phyloP scores from a whole-genome alignment of 306 rosid species.

The Clitoria ternatea region DNA sequence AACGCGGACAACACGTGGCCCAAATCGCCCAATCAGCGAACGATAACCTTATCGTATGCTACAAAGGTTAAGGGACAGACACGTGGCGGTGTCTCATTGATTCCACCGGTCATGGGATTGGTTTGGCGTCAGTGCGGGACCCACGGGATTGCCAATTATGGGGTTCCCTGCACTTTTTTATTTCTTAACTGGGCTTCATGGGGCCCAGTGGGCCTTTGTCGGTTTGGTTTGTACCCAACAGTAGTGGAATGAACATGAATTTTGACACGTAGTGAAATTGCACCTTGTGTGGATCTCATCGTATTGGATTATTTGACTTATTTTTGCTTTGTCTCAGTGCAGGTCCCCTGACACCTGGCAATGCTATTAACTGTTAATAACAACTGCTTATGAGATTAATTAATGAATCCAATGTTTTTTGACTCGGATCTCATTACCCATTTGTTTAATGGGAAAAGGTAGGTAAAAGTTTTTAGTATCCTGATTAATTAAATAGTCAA shows the following conservation, averaged over 20 bases:
- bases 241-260: not conserved
- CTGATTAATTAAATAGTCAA: constrained; percentile 23
- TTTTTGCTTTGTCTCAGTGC: constrained; percentile 25
- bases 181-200: not conserved
- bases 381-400: not conserved
- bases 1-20: constrained; percentile 32
- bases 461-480: not conserved
- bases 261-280: constrained; percentile 34
- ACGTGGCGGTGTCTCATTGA: constrained; percentile 8
- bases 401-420: not conserved
- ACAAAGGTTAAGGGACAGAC: not conserved
- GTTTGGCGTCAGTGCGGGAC: not conserved
- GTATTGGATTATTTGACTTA: not conserved
- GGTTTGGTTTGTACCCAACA: constrained; percentile 24
- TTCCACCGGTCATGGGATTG: not conserved
- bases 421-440: constrained; percentile 38
- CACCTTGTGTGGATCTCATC: constrained; percentile 33
- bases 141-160: constrained; percentile 3
- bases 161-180: not conserved
- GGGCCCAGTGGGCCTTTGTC: constrained; percentile 22
- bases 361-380: not conserved
- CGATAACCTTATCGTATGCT: constrained; percentile 53
- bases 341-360: constrained; percentile 22
- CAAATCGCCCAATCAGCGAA: constrained; percentile 37
- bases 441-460: constrained; percentile 18